A percentile compares a stretch with the other conserved stretches of the same genome.
phyloP scores from a whole-genome alignment of 495 filamentous ascomycete genomes.

The Penicillium egyptiacum region DNA sequence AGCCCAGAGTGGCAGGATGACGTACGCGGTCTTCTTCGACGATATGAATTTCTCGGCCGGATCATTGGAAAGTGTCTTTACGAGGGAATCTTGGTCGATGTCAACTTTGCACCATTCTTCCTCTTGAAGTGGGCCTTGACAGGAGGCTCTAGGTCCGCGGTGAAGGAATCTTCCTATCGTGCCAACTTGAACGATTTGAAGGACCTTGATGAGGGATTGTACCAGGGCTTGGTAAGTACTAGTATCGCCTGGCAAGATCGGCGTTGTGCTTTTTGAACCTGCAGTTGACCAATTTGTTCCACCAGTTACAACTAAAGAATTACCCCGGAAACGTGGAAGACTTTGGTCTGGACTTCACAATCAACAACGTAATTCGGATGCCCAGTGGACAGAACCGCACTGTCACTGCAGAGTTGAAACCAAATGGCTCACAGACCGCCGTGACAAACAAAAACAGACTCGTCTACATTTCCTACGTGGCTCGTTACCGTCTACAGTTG shows the following conservation, averaged over 20 bases:
- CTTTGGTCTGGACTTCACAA: conserved; percentile 85
- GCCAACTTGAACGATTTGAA: conserved; percentile 90
- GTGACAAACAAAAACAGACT: conserved; percentile 91
- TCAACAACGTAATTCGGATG: conserved; percentile 71
- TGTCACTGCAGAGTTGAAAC: conserved; percentile 71
- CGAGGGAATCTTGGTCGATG: conserved; percentile 93
- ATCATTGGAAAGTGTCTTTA: conserved; percentile 97
- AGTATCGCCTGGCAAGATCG: background rate
- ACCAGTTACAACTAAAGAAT: conserved; percentile 77
- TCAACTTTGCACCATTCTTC: conserved; percentile 94
- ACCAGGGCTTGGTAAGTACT: conserved; percentile 80
- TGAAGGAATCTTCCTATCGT: conserved; percentile 70
- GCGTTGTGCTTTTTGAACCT: background rate
- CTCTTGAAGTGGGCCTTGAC: conserved; percentile 89
- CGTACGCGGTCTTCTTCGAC: conserved; percentile 62
- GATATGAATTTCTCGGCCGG: conserved; percentile 90
- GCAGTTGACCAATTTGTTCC: conserved; percentile 10
- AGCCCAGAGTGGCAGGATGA: conserved; percentile 55
- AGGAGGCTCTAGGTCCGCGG: conserved; percentile 59
- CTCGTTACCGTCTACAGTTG: conserved; percentile 75
- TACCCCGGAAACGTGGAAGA: conserved; percentile 77
- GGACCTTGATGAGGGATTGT: conserved; percentile 90
- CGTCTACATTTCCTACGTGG: conserved; percentile 91
- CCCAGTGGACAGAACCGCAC: conserved; percentile 44
- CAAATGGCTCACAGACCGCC: conserved; percentile 68